phyloP scores from a whole-genome alignment of 2,329 filamentous ascomycete genomes.

The Xylariomycetidae sp. region DNA sequence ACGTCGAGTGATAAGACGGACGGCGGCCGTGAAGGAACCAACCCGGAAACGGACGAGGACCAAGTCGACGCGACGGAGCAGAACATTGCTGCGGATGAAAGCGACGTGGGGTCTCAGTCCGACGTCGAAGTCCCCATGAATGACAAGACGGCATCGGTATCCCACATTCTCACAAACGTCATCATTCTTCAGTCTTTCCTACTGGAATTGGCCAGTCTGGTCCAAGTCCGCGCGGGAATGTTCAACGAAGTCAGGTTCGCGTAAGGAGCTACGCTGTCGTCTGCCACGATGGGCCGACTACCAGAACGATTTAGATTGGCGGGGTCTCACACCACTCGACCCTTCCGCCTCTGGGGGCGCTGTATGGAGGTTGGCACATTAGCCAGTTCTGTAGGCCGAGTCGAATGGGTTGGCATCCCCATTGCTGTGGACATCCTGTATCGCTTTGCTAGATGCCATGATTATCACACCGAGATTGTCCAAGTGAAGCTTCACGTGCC shows the following conservation, averaged over 20 bases:
- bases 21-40: constrained; percentile 3
- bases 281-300: too few species aligned
- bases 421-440: too few species aligned
- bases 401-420: too few species aligned
- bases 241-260: constrained; percentile 70
- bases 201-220: constrained; percentile 66
- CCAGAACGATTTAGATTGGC: too few species aligned
- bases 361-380: too few species aligned
- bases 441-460: too few species aligned
- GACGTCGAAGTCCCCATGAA: constrained; percentile 21
- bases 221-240: constrained; percentile 67
- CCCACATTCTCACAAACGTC: constrained; percentile 73
- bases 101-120: constrained; percentile 19
- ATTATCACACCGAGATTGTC: too few species aligned
- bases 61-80: constrained; percentile 16
- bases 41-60: constrained; percentile 22
- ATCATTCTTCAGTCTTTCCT: constrained; percentile 76
- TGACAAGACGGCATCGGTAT: constrained; percentile 56
- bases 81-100: constrained; percentile 19
- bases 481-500: too few species aligned
- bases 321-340: too few species aligned
- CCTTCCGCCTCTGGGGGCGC: too few species aligned
- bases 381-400: too few species aligned
- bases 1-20: constrained; percentile 7
- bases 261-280: too few species aligned